Evolutionary conservation across 1,284 basidiomycete species (phyloP).

Genomic region (Serendipita sp.): DNA sequence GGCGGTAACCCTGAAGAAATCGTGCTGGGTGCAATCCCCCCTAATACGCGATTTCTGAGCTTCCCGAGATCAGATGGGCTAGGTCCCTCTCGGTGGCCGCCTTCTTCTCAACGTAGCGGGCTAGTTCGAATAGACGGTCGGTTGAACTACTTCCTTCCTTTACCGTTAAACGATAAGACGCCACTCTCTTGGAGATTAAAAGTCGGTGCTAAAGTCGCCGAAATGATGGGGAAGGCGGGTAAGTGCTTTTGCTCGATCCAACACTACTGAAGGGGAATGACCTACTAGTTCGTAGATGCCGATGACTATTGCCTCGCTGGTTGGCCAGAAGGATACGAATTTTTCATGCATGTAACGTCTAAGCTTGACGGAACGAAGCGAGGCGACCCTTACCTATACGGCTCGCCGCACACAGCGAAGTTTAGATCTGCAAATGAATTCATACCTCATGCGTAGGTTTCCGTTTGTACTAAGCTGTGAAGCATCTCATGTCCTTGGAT

Average conservation of each 20-base stretch:
- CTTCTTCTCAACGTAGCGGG: conserved; percentile 5
- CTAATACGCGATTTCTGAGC: conserved; percentile 38
- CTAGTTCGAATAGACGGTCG: conserved; percentile 30
- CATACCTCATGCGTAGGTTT: conserved; percentile 49
- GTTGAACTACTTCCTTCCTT: conserved; percentile 52
- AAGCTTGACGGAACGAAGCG: conserved; percentile 30
- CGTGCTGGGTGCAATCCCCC: conserved; percentile 20
- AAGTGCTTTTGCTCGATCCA: background rate
- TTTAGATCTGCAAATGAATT: conserved; percentile 73
- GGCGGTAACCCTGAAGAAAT: background rate
- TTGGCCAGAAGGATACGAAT: conserved; percentile 54
- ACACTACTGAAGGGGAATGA: conserved; percentile 21
- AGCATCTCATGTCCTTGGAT: background rate
- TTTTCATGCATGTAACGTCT: conserved; percentile 65
- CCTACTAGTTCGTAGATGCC: conserved; percentile 30
- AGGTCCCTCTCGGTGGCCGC: conserved; percentile 30
- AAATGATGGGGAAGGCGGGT: conserved; percentile 18
- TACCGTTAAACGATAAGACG: conserved; percentile 34
- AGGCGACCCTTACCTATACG: conserved; percentile 63
- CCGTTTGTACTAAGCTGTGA: background rate
- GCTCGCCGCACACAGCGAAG: conserved; percentile 29
- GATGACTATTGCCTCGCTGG: conserved; percentile 42
- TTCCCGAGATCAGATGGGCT: conserved; percentile 51
- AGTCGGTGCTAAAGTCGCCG: conserved; percentile 42
- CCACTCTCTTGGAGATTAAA: conserved; percentile 45